Evolutionary conservation across 768 basidiomycete genomes (phyloP).

Genomic region (Leccinum barrowsii): DNA sequence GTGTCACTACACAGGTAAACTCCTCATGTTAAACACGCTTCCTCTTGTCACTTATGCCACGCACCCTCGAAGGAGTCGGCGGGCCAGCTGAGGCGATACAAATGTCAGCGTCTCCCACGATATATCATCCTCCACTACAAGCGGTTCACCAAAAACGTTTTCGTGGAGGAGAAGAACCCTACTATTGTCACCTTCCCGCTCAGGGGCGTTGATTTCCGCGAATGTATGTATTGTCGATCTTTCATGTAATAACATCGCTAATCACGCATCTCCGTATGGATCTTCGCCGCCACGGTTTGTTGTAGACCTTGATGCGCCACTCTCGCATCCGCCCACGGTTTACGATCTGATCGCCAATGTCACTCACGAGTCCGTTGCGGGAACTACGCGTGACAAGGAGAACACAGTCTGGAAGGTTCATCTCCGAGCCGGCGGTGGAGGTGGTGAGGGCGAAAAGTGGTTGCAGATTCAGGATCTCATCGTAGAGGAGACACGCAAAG

Average conservation of each 20-base stretch:
- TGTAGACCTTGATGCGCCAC: slow-evolving; percentile 74
- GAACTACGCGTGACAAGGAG: slow-evolving; percentile 91
- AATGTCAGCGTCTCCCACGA: slow-evolving; percentile 83
- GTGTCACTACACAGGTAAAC: slow-evolving; percentile 78
- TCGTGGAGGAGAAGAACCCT: slow-evolving; percentile 98
- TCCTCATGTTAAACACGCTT: slow-evolving; percentile 18
- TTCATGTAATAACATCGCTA: slow-evolving; percentile 19
- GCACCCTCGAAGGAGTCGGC: slow-evolving; percentile 63
- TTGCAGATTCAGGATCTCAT: slow-evolving; percentile 95
- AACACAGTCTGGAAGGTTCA: slow-evolving; percentile 93
- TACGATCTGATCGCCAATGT: slow-evolving; percentile 98
- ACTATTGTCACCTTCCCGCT: slow-evolving; percentile 98
- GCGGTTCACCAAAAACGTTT: slow-evolving; percentile 92
- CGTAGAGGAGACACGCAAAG: slow-evolving; percentile 92
- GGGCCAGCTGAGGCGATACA: slow-evolving; percentile 83
- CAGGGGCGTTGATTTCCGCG: slow-evolving; percentile 85
- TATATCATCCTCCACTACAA: slow-evolving; percentile 96
- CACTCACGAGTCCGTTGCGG: slow-evolving; percentile 90
- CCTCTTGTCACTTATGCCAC: slow-evolving; percentile 11
- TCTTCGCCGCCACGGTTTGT: slow-evolving; percentile 17
- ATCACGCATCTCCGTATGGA: slow-evolving; percentile 23
- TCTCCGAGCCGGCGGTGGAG: slow-evolving; percentile 69
- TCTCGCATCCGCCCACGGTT: slow-evolving; percentile 55
- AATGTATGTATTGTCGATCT: slow-evolving; percentile 60
- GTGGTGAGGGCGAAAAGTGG: slow-evolving; percentile 89